Evolutionary conservation across 2,329 filamentous ascomycete genomes (phyloP).

Genomic region (Phialocephala subalpina): DNA sequence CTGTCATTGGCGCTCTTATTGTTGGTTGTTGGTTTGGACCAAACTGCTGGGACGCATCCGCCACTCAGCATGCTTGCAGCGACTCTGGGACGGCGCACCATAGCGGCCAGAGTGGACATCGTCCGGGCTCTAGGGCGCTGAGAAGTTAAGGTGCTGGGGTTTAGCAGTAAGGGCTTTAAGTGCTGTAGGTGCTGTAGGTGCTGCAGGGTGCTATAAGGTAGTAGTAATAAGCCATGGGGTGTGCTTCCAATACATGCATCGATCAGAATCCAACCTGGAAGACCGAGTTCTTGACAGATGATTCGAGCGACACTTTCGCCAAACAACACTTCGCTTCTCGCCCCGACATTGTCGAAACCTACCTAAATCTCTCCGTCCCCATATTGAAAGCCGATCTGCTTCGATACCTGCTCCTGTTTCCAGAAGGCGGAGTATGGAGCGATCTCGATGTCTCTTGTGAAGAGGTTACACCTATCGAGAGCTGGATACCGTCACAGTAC

Average conservation of each 20-base stretch:
- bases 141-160: too few relatives aligned
- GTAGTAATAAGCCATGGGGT: too few relatives aligned
- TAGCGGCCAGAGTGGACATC: too few relatives aligned
- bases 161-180: too few relatives aligned
- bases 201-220: too few relatives aligned
- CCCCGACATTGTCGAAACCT: constrained; percentile 48
- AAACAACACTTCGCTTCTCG: constrained; percentile 42
- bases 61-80: not conserved
- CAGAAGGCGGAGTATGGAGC: constrained; percentile 50
- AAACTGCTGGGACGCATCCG: not conserved
- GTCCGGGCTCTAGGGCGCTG: too few relatives aligned
- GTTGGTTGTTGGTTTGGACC: constrained; percentile 3
- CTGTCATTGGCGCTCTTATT: not conserved
- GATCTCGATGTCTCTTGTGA: constrained; percentile 50
- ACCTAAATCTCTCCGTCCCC: constrained; percentile 44
- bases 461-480: constrained; percentile 41
- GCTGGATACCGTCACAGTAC: constrained; percentile 48
- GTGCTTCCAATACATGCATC: constrained; percentile 44
- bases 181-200: too few relatives aligned
- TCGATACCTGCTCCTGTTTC: constrained; percentile 49
- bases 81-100: too few relatives aligned
- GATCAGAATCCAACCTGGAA: constrained; percentile 39
- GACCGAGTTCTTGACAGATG: constrained; percentile 40
- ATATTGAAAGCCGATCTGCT: constrained; percentile 52
- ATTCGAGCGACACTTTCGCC: constrained; percentile 41